Base-by-base conservation (phyloP, 176 grass and related monocot genomes). In the Echinochloa phyllopogon region DNA sequence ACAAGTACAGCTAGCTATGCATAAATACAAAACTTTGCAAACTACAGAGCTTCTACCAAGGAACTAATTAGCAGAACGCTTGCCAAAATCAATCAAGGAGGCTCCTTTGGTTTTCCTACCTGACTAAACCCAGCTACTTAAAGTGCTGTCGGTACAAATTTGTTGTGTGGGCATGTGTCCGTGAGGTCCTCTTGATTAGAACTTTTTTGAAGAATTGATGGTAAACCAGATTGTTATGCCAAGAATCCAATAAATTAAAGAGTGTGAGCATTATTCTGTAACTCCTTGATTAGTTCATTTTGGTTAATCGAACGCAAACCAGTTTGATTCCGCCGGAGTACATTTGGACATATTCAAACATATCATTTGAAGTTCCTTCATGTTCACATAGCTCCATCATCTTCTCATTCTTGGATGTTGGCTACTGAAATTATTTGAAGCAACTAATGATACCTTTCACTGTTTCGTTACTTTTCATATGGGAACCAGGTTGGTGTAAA, bases 401-500 rank as follows among this genome's bases (percentile, higher is more conserved):
- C 16, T 42, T 86, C 20, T 78, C n/a, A 51, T 73, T 78, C 20
- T 78, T 55, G 10, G 64, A 20, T 3, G 7, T 23, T 44, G n/a
- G 50, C 25, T 70, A 49, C 63, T 78, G 73, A n/a, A 65, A 14
- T 74, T 75, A 40, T 47, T 82, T 80, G 49, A 52, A 73, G 36
- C 37, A 41, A 23, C 57, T 20, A 70, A 80, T 81, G 24, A 63
- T 75, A 78, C 58, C 23, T 84, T 79, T 79, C 49, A 7, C 56
- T 83, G 68, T 37, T 23, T 83, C 41, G 24, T 15, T 74, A 20
- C 55, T 70, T 86, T 82, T 77, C 42, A 76, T 77, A 81, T 86
- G 78, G 61, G 75, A 88, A 52, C 72, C 86, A 98, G 95, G 93
- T 98, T 90, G 95, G 95, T 52, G 91, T 95, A 63, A 95, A 95